Evolutionary conservation across 495 filamentous ascomycete species (phyloP).

Genomic region (Aspergillus sclerotioniger): DNA sequence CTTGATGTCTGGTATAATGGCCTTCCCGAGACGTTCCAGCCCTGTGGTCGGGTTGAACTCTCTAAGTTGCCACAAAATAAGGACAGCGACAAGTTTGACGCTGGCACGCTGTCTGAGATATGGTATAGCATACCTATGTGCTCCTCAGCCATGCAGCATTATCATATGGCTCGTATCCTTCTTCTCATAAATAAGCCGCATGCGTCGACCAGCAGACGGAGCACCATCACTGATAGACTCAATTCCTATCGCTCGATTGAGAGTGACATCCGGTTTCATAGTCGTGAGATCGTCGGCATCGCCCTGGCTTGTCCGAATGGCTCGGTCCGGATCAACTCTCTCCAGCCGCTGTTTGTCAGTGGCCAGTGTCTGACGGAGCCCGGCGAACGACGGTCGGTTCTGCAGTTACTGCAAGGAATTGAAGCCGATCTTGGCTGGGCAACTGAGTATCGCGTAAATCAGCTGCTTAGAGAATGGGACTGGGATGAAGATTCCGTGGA

Average conservation of each 20-base stretch:
- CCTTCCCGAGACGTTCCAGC: conserved; percentile 56
- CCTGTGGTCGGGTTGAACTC: conserved; percentile 43
- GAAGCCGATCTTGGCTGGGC: conserved; percentile 63
- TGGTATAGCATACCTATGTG: conserved; percentile 65
- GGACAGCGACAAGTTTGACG: conserved; percentile 28
- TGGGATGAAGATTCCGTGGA: conserved; percentile 34
- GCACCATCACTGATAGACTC: conserved; percentile 49
- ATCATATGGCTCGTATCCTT: conserved; percentile 63
- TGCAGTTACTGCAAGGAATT: conserved; percentile 55
- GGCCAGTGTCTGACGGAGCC: conserved; percentile 56
- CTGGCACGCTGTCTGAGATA: conserved; percentile 51
- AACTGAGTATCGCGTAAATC: conserved; percentile 58
- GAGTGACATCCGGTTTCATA: conserved; percentile 53
- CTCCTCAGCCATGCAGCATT: conserved; percentile 62
- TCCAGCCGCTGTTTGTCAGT: conserved; percentile 62
- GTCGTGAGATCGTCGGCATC: conserved; percentile 57
- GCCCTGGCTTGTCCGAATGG: conserved; percentile 54
- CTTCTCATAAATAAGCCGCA: conserved; percentile 62
- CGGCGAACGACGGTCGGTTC: conserved; percentile 48
- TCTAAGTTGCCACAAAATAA: conserved; percentile 16
- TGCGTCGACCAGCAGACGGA: conserved; percentile 50
- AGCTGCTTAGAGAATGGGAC: conserved; percentile 56
- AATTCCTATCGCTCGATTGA: conserved; percentile 55
- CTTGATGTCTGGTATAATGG: conserved; percentile 59
- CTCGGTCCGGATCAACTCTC: conserved; percentile 55